These are phyloP conservation scores for Aspergillus neotritici DNA, from an alignment of 2,329 filamentous ascomycete species.

Conservation along the genomic window DNA sequence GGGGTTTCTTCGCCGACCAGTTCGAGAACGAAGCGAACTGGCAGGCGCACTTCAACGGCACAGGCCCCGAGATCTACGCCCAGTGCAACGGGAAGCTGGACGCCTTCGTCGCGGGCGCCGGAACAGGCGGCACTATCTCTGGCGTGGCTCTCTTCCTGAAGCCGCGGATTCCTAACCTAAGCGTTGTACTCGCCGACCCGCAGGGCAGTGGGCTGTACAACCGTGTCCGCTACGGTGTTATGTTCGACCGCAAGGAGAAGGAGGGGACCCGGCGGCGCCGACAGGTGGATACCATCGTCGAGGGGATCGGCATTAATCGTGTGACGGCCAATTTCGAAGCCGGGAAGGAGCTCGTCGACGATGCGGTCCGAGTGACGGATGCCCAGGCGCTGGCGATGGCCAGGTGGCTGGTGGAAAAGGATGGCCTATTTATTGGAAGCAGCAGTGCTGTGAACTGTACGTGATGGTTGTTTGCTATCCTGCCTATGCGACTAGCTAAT, in stretches of 20 bases:
- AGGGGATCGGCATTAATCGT: conserved; percentile 92
- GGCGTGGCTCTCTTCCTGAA: conserved; percentile 83
- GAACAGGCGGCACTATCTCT: conserved; percentile 88
- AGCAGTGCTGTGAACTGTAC: conserved; percentile 92
- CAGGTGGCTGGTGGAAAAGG: conserved; percentile 90
- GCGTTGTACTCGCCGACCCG: conserved; percentile 82
- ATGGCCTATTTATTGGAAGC: conserved; percentile 90
- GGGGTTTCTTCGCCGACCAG: conserved; percentile 91
- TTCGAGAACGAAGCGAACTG: conserved; percentile 92
- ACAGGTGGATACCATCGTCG: conserved; percentile 93
- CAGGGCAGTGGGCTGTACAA: conserved; percentile 93
- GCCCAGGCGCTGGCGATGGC: conserved; percentile 88
- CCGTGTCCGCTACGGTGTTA: conserved; percentile 84
- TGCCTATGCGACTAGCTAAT: conserved; percentile 5
- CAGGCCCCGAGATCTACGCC: conserved; percentile 80
- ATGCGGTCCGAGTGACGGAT: conserved; percentile 83
- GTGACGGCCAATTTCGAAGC: conserved; percentile 91
- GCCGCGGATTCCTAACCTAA: conserved; percentile 57
- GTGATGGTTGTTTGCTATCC: conserved; percentile 20
- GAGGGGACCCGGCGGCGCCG: conserved; percentile 84
- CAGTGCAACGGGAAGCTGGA: conserved; percentile 72
- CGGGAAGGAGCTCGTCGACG: conserved; percentile 78
- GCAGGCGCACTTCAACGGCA: conserved; percentile 72
- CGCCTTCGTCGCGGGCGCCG: conserved; percentile 88
- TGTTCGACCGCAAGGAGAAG: conserved; percentile 83